Percentiles rank a stretch among this genome's conserved stretches.
Conservation (phyloP, 345 rosid species). For the Anastatica hierochuntica region DNA sequence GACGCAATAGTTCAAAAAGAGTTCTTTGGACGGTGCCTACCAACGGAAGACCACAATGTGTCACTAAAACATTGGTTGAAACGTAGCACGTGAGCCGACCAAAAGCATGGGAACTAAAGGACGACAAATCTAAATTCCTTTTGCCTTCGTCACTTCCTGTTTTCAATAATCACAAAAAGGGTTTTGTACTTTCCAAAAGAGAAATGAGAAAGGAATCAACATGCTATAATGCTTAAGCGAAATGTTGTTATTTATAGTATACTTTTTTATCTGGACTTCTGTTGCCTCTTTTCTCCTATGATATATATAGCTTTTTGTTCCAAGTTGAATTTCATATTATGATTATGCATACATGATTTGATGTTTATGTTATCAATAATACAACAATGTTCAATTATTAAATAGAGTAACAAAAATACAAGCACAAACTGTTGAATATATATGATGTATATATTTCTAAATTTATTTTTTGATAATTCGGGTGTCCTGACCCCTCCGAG, state of each 20-base stretch:
- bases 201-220: slow-evolving; percentile 20
- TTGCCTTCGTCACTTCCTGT: slow-evolving; percentile 23
- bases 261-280: not conserved
- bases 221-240: not conserved
- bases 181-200: slow-evolving; percentile 3
- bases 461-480: too few relatives aligned
- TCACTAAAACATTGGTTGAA: not conserved
- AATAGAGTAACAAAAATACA: too few relatives aligned
- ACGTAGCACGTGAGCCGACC: slow-evolving; percentile 25
- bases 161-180: not conserved
- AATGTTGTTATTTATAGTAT: slow-evolving; percentile 1
- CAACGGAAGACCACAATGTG: slow-evolving; percentile 13
- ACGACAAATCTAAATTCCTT: slow-evolving; percentile 25
- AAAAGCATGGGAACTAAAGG: slow-evolving; percentile 24
- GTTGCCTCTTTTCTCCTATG: not conserved
- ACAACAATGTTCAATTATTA: too few relatives aligned
- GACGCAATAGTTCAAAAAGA: not conserved
- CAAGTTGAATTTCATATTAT: not conserved
- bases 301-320: too few relatives aligned
- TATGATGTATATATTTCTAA: too few relatives aligned
- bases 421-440: too few relatives aligned
- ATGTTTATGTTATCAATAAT: too few relatives aligned
- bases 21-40: slow-evolving; percentile 26
- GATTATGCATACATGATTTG: too few relatives aligned
- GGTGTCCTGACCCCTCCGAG: too few relatives aligned